Evolutionary conservation across 116 monocot species (phyloP), one percentile per base, ranked within the genome.

Genomic region (Iris pallida): DNA sequence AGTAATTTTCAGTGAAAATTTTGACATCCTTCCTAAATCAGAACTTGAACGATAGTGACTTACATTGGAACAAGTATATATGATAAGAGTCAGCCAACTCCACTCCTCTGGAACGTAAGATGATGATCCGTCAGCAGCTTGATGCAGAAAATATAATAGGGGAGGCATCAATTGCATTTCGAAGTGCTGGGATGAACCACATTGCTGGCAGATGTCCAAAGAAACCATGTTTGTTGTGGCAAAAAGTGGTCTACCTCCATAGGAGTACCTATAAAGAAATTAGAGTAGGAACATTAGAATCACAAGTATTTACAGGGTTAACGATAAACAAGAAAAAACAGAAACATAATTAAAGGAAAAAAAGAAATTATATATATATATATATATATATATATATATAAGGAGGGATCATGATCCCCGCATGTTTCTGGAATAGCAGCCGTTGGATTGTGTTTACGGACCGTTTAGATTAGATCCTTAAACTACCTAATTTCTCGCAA

Each of bases 131-230:
- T 78, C 78, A 63, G 76, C 68, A 70, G 80, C 91, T 82, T 95
- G 63, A 57, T 88, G 79, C 43, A 95, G 78, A 82, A 88, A 95
- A 82, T 88, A 95, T 57, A 91, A 71, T 46, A 95, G 78, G 12
- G 95, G 84, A 49, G 95, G 76, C 95, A 95, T 91, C 72, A 95
- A 71, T 48, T 95, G 95, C 86, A 95, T 80, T 66, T 95, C 95
- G 74, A 56, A 95, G 2, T 76, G 77, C 40, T 84, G 66, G 13
- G 20, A 40, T 74, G 91, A 83, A 55, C 91, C 84, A 80, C 95
- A 95, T 13, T 71, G 47, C 19, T 53, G 73, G 71, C 95, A 95
- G 7, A 18, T 53, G 53, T 71, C 63, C 47, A 86, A 78, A 57
- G 88, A 56, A 53, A 6, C 72, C 45, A 80, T 41, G n/a, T 69